Conservation (phyloP, 352 stramenopile genomes). For the Blastocystis sp. region DNA sequence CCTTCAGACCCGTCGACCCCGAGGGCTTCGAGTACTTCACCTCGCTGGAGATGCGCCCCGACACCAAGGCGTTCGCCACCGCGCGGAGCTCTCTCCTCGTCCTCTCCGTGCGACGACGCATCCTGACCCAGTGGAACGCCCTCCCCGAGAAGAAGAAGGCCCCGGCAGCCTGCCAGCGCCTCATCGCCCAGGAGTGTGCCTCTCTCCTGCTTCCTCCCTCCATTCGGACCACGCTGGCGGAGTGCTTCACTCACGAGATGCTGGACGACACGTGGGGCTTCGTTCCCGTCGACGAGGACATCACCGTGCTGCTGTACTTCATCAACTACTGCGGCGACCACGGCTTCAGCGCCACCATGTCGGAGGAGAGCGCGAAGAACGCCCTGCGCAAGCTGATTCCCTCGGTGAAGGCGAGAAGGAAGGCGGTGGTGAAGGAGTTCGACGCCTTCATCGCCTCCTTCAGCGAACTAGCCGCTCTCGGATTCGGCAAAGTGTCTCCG, state of each 20-base stretch:
- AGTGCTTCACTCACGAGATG: background rate
- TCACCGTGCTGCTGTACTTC: background rate
- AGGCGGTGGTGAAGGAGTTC: background rate
- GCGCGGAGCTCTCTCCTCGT: background rate
- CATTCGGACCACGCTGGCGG: background rate
- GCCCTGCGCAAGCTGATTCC: background rate
- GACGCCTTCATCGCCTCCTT: background rate
- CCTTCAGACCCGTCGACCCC: background rate
- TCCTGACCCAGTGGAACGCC: background rate
- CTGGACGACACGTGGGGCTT: background rate
- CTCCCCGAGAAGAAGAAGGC: background rate
- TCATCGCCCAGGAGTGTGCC: background rate
- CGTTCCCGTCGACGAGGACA: background rate
- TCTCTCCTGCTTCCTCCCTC: background rate
- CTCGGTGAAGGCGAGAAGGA: background rate
- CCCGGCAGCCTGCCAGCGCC: background rate
- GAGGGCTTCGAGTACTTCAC: slow-evolving; percentile 8
- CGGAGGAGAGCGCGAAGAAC: background rate
- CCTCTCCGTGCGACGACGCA: background rate
- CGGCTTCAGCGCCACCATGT: background rate
- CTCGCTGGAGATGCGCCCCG: background rate
- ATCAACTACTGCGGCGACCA: background rate
- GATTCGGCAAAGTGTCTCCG: background rate
- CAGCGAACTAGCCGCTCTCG: background rate
- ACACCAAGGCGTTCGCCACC: background rate